phyloP scores from a whole-genome alignment of 148 eudicot species.

The Heliosperma pusillum region DNA sequence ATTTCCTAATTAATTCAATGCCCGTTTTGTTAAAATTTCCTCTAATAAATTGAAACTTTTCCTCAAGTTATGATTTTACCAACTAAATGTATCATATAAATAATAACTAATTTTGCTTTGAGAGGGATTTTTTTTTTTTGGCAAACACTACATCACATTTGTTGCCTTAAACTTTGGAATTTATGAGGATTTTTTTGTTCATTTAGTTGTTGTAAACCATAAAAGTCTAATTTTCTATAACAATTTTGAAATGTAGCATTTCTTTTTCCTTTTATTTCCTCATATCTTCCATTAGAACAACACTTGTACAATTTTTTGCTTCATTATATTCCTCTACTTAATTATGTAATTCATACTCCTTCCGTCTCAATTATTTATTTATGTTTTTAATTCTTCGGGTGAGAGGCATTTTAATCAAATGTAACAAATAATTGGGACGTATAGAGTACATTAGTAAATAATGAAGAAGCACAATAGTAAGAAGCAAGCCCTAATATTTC shows the following conservation, averaged over 20 bases:
- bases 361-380: neutral
- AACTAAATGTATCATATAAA: neutral
- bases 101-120: neutral
- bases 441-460: neutral
- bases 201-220: neutral
- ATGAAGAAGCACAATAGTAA: neutral
- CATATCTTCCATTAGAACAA: neutral
- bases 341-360: neutral
- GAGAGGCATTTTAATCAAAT: too few relatives aligned
- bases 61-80: neutral
- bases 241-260: neutral
- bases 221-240: neutral
- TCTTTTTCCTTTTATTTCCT: neutral
- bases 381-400: too few relatives aligned
- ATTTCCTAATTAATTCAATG: neutral
- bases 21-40: slow-evolving; percentile 1
- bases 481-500: neutral
- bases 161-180: slow-evolving; percentile 6
- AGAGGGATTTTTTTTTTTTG: neutral
- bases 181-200: neutral
- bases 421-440: too few relatives aligned
- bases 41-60: slow-evolving; percentile 2
- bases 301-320: neutral
- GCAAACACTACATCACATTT: neutral
- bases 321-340: neutral